Base-by-base conservation (phyloP, 2,329 filamentous ascomycete genomes). In the Colletotrichum aenigma region DNA sequence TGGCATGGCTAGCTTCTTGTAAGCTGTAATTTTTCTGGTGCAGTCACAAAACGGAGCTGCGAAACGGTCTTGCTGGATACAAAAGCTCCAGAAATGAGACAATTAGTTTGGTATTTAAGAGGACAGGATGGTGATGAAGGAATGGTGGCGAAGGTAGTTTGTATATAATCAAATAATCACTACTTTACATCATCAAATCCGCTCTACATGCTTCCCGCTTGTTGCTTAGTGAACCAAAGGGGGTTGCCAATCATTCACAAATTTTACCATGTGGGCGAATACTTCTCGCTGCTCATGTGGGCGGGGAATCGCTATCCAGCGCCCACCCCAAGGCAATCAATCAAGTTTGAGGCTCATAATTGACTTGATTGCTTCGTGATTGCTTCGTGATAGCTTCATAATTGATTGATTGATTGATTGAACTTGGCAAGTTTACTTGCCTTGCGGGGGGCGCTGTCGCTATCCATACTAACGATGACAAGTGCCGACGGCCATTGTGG, bases 51-150 rank as follows among this genome's bases (percentile, higher is more conserved):
- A 13, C 10, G 43, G 2, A 21, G 24, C 10, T 21, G 43, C n/a
- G n/a, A 52, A 21, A 21, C 0, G 6, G n/a, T 48, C n/a, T 48
- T 48, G 18, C 10, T 48, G 43, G 43, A 21, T 48, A 21, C n/a
- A 48, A 10, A 48, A 48, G 43, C 18, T 13, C 43, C 18, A 21
- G n/a, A 21, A 12, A 12, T 1, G 43, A 13, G n/a, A 12, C 0
- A 3, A 21, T 52, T 1, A 3, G 6, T 21, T 13, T 52, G 6
- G 0, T 21, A 24, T 21, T 52, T 2, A 24, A 13, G 43, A 52
- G 0, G 43, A 21, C 2, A 6, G 3, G 10, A 48, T 21, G n/a
- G 43, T 0, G 10, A 21, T 52, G n/a, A 1, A 52, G n/a, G 6
- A 7, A 52, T 52, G 43, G 10, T 1, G 0, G n/a, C 0, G 43